Base-by-base conservation (phyloP, 2,329 filamentous ascomycete genomes). In the Pseudogymnoascus sp. region DNA sequence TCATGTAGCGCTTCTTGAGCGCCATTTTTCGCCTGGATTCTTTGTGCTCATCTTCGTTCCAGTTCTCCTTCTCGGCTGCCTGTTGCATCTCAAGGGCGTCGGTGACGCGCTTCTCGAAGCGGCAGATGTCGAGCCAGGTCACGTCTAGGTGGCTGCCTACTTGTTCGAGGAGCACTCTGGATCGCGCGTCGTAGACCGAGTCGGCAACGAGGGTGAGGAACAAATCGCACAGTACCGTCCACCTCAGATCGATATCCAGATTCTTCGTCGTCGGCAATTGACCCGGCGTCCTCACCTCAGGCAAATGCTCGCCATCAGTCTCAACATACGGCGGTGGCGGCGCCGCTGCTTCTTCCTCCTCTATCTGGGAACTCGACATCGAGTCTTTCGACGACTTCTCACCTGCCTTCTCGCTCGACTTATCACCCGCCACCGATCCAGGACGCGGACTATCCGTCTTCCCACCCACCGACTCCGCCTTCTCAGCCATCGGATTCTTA, bases 1-100 rank as follows among this genome's bases (percentile, higher is more conserved):
- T 90, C 74, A 96, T 87, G 72, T 96, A 92, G 71, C 93, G 87
- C 69, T 86, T 86, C 74, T 90, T 96, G 65, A 93, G 80, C 1
- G 90, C 91, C 72, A 85, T 79, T 75, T 97, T 96, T 62, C 90
- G 84, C 57, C 95, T 85, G 65, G 81, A 84, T 75, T 96, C 92
- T 82, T 98, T 92, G 74, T 98, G 92, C 68, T 96, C 91, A 10
- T 95, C 89, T 75, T 99, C 95, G 69, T 97, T 96, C 95, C 95
- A 99, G 68, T 93, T 96, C 77, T 99, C 95, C 72, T 93, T 96
- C 67, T 92, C 90, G 5, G 92, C 91, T 57, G 90, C 87, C 75
- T 98, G 92, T 77, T 98, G 93, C 92, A 99, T 97, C 76, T 99
- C 95, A 21, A 99, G 80, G 0, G 95, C 92, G 76, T 99, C 95